phyloP scores from a whole-genome alignment of 257 asterid genomes.

The Coffea canephora region DNA sequence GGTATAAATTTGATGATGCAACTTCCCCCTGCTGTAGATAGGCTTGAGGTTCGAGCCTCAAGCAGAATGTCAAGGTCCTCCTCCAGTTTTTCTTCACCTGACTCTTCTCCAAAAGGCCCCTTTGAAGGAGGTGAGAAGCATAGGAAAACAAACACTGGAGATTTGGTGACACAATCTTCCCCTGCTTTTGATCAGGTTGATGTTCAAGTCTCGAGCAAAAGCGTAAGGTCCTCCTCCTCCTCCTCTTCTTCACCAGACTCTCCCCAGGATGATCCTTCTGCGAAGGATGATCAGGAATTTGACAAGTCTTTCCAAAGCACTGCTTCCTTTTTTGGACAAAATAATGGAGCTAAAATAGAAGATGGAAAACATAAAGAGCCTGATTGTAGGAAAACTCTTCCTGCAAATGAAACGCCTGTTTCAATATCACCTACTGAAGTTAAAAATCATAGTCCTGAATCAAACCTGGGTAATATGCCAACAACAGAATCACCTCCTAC shows the following conservation, averaged over 20 bases:
- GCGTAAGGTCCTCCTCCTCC: constrained; percentile 9
- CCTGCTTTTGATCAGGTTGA: constrained; percentile 12
- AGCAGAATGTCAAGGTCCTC: neutral
- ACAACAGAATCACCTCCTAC: constrained; percentile 33
- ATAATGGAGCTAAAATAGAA: neutral
- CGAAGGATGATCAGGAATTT: neutral
- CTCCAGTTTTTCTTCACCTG: neutral
- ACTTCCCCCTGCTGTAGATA: constrained; percentile 11
- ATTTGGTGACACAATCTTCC: constrained; percentile 16
- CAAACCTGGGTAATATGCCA: neutral
- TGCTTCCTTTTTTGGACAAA: constrained; percentile 4
- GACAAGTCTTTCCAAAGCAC: constrained; percentile 7
- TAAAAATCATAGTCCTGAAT: neutral
- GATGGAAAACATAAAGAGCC: too few relatives aligned
- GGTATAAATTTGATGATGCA: constrained; percentile 11
- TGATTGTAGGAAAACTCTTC: neutral
- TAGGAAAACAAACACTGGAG: constrained; percentile 5
- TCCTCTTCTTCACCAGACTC: constrained; percentile 31
- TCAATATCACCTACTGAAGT: neutral
- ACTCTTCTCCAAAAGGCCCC: neutral
- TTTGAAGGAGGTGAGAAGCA: neutral
- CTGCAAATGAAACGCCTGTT: neutral
- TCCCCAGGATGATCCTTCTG: constrained; percentile 18
- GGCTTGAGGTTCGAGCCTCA: neutral
- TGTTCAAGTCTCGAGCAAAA: constrained; percentile 4